Conservation (phyloP, 1,284 basidiomycete species). For the Apiotrichum akiyoshidainum region DNA sequence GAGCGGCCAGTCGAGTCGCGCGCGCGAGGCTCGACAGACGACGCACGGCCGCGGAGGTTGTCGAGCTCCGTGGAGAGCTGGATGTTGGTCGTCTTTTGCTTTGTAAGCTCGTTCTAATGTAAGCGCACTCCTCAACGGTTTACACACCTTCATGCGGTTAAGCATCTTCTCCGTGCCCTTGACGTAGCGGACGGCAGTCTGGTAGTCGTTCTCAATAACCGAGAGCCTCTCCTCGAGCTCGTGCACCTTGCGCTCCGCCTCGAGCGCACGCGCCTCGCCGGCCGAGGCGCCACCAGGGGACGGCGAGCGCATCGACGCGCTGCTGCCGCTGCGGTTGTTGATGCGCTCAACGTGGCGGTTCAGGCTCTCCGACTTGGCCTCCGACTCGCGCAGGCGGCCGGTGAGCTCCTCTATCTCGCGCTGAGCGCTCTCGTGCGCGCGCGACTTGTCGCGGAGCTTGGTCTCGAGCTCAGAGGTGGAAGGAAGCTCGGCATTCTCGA, state of each 20-base stretch:
- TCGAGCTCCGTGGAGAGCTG: constrained; percentile 78
- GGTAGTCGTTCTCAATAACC: constrained; percentile 92
- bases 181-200: constrained; percentile 53
- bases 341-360: constrained; percentile 64
- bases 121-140: constrained; percentile 15
- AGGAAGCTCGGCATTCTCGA: constrained; percentile 40
- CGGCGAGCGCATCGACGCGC: constrained; percentile 38
- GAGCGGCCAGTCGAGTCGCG: constrained; percentile 69
- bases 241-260: constrained; percentile 67
- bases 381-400: constrained; percentile 67
- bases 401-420: constrained; percentile 53
- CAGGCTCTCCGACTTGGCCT: constrained; percentile 64
- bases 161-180: constrained; percentile 99
- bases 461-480: constrained; percentile 64
- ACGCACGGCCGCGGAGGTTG: constrained; percentile 59
- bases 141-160: constrained; percentile 74
- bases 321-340: constrained; percentile 52
- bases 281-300: constrained; percentile 24
- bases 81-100: constrained; percentile 77
- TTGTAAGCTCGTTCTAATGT: constrained; percentile 70
- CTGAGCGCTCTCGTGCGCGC: constrained; percentile 63
- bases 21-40: constrained; percentile 57
- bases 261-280: constrained; percentile 53
- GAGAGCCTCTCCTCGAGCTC: constrained; percentile 65
- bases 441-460: constrained; percentile 66